Base-by-base conservation (phyloP, 2,329 filamentous ascomycete species). In the Calonectria hongkongensis region DNA sequence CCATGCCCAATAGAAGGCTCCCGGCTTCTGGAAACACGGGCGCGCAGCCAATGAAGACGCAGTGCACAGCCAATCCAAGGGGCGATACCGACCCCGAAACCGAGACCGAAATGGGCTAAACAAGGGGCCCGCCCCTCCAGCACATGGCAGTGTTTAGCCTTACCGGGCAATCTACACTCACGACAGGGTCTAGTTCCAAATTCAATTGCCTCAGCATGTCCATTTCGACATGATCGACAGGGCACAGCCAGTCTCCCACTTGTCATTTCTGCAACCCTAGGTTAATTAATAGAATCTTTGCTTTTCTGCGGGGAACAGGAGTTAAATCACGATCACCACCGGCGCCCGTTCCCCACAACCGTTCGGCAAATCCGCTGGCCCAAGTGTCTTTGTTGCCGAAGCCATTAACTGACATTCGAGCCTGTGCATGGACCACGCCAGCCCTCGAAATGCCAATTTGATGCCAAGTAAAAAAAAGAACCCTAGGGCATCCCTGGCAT, bases 71-170 rank as follows among this genome's bases (percentile, higher is more conserved):
- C 64, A 54, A 66, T 54, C 28, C 27, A 56, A 43, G 33, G 47
- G 33, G 30, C 58, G 18, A 43, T 62, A 39, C 43, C 54, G 54
- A 62, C 58, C 25, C 15, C 66, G 66, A 68, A 45, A 68, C 54
- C 66, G 66, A 60, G 66, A 68, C 66, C 66, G 66, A 68, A 43
- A 41, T 41, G 33, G 21, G 33, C 54, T 36, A 56, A 12, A 58
- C 54, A 7, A 9, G 64, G 48, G 48, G 25, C 25, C 47, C 7
- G 15, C n/a, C 41, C 36, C 15, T 47, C 30, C 6, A 36, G 15
- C 63, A 28, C 16, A 62, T 18, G 27, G 18, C 8, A 25, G 21
- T 6, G 27, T 7, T 18, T 25, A 67, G 18, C 48, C 50, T 33
- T 47, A 63, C 58, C n/a, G 58, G 58, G 58, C 58, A 45, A 47